Evolutionary conservation across 2,329 filamentous ascomycete species (phyloP), one percentile per base, ranked within the genome.

Genomic region (Rutstroemia sp.): DNA sequence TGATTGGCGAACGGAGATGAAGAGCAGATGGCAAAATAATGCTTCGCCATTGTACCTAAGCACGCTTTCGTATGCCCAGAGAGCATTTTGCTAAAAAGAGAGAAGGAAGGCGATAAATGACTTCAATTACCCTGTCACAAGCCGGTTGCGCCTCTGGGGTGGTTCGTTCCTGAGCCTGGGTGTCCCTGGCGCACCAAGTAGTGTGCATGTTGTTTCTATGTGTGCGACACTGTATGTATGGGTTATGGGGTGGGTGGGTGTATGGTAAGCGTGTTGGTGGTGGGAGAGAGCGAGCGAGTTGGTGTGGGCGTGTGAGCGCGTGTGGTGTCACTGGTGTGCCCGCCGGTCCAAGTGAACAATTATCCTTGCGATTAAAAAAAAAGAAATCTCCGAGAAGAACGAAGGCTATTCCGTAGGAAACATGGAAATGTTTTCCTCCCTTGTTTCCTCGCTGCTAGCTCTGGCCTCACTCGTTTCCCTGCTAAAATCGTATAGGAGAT

Each of bases 1-100:
- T 34, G 30, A 51, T 49, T 45, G 47, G 49, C 44, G 37, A 51
- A 42, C 54, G 53, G 42, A 49, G 30, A 57, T 56, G 47, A 53
- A 55, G 50, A 53, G 44, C 9, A 44, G 41, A 55, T 50, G 46
- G 46, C 46, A 55, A 59, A 59, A 41, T 61, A 52, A 59, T 61
- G 57, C 52, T 42, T 55, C 42, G 52, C 17, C 44, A 42, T 30
- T 25, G 10, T 9, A 46, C 21, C 39, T 42, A 42, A 19, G 39
- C 14, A 34, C 12, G 10, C 30, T 34, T 34, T 34, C 30, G 30
- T 34, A 34, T 34, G 30, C 30, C 30, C 10, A 42, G 42, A 21
- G 17, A 21, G 10, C 12, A 42, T 14, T 46, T 21, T 23, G 21
- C 42, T 23, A 23, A 46, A 46, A 46, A 23, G 12, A 46, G 42